phyloP scores from a whole-genome alignment of 2,329 filamentous ascomycete species.

The Juglanconis sp. region DNA sequence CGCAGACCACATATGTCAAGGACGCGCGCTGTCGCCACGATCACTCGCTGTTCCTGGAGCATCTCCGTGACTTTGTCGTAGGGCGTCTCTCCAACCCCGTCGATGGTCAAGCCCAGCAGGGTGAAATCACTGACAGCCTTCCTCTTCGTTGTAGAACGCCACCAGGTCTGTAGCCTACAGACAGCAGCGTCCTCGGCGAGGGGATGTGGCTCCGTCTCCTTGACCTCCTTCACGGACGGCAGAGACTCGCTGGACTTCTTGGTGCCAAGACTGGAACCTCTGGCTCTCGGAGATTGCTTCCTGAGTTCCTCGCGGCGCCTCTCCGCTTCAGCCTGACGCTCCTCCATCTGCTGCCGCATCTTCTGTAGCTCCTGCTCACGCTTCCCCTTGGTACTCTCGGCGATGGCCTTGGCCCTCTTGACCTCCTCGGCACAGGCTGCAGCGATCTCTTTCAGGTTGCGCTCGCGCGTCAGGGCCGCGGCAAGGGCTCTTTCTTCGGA shows the following conservation, averaged over 20 bases:
- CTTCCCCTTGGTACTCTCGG: conserved; percentile 76
- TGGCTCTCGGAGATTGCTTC: conserved; percentile 50
- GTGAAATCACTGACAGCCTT: conserved; percentile 63
- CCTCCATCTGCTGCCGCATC: conserved; percentile 72
- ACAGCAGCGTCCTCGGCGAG: conserved; percentile 62
- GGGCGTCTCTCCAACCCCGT: conserved; percentile 64
- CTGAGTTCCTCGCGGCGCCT: conserved; percentile 64
- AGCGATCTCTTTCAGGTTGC: conserved; percentile 77
- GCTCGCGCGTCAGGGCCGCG: conserved; percentile 73
- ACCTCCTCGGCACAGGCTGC: conserved; percentile 81
- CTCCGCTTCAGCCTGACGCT: conserved; percentile 75
- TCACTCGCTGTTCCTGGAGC: conserved; percentile 63
- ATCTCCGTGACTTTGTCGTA: conserved; percentile 73
- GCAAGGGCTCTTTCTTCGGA: conserved; percentile 76
- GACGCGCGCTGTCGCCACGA: conserved; percentile 63
- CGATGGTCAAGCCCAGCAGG: conserved; percentile 65
- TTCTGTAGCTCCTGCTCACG: conserved; percentile 70
- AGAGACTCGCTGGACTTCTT: conserved; percentile 47
- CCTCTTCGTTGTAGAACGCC: conserved; percentile 58
- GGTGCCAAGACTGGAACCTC: conserved; percentile 35
- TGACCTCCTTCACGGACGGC: conserved; percentile 48
- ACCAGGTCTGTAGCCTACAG: conserved; percentile 65
- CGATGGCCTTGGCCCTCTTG: conserved; percentile 76
- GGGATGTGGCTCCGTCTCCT: conserved; percentile 41
- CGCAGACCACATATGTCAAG: conserved; percentile 67